Percentiles rank a stretch among this genome's conserved stretches.
Conservation (phyloP, 495 filamentous ascomycete genomes). For the Aspergillus saccharolyticus region DNA sequence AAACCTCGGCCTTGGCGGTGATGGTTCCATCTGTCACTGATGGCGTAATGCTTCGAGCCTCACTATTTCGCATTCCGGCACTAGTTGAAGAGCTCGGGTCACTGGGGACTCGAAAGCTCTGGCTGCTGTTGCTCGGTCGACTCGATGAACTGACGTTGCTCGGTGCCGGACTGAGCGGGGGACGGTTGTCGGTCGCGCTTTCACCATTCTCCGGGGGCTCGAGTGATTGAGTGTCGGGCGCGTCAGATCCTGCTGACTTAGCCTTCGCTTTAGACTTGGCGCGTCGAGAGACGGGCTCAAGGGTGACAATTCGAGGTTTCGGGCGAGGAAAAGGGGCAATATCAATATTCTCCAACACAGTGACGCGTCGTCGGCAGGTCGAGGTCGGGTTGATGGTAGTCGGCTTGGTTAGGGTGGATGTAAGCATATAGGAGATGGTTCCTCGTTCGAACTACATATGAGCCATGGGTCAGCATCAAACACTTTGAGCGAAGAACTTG, state of each 20-base stretch:
- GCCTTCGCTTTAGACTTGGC: conserved; percentile 44
- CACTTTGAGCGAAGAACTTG: neutral
- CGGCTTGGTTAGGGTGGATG: conserved; percentile 83
- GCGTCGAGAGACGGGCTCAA: conserved; percentile 65
- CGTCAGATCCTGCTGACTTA: conserved; percentile 32
- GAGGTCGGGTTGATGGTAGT: conserved; percentile 77
- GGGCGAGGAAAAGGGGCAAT: conserved; percentile 53
- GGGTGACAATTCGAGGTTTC: conserved; percentile 68
- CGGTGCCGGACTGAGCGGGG: conserved; percentile 51
- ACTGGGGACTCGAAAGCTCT: conserved; percentile 45
- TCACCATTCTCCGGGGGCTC: conserved; percentile 30
- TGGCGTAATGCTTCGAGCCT: conserved; percentile 37
- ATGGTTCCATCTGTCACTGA: conserved; percentile 61
- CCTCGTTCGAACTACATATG: conserved; percentile 81
- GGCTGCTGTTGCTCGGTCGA: conserved; percentile 53
- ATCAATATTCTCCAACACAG: conserved; percentile 67
- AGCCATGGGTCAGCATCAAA: conserved; percentile 13
- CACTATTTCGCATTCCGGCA: conserved; percentile 38
- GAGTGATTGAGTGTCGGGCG: conserved; percentile 32
- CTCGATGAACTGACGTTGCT: conserved; percentile 64
- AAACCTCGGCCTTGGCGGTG: conserved; percentile 77
- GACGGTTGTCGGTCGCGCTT: conserved; percentile 26
- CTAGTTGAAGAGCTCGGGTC: conserved; percentile 35
- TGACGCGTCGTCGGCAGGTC: conserved; percentile 73
- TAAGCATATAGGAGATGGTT: conserved; percentile 84